Conservation (phyloP, 1,284 basidiomycete species). For the Malassezia sp. region DNA sequence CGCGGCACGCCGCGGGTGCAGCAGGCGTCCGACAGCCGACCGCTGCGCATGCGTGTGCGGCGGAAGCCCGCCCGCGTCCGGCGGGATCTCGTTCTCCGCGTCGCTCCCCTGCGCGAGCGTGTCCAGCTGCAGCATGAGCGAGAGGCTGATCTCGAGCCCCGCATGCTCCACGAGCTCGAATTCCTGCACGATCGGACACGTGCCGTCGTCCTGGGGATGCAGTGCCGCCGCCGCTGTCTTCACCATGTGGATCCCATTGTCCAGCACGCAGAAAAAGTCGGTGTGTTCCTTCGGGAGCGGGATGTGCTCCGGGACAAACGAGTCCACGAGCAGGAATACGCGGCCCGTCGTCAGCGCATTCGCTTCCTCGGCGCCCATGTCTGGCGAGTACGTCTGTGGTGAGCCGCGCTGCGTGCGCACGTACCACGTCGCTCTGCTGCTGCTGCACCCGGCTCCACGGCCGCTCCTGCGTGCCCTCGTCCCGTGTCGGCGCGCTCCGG, state of each 20-base stretch:
- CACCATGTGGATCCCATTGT: slow-evolving; percentile 93
- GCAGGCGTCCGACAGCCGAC: slow-evolving; percentile 28
- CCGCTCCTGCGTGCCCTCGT: slow-evolving; percentile 67
- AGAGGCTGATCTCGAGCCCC: slow-evolving; percentile 41
- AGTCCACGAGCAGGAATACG: slow-evolving; percentile 65
- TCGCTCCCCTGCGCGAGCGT: slow-evolving; percentile 26
- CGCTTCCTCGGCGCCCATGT: neutral
- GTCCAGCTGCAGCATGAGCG: slow-evolving; percentile 37
- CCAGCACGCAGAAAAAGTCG: slow-evolving; percentile 72
- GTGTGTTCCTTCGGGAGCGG: slow-evolving; percentile 53
- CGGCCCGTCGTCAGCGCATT: slow-evolving; percentile 64
- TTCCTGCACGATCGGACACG: slow-evolving; percentile 69
- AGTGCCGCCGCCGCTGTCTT: slow-evolving; percentile 71
- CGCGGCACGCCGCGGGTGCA: slow-evolving; percentile 23
- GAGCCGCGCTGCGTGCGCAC: neutral
- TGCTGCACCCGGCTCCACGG: slow-evolving; percentile 76
- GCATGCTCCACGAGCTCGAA: slow-evolving; percentile 56
- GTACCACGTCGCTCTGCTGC: slow-evolving; percentile 92
- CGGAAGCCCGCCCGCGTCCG: slow-evolving; percentile 21
- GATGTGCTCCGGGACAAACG: slow-evolving; percentile 34
- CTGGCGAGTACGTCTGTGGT: neutral
- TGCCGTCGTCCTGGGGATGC: slow-evolving; percentile 51
- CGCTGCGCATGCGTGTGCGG: slow-evolving; percentile 28
- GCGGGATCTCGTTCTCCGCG: slow-evolving; percentile 13
- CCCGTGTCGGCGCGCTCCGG: slow-evolving; percentile 53